These are phyloP conservation scores for Meira nashicola DNA, from an alignment of 1,284 basidiomycete genomes.

Conservation along the genomic window DNA sequence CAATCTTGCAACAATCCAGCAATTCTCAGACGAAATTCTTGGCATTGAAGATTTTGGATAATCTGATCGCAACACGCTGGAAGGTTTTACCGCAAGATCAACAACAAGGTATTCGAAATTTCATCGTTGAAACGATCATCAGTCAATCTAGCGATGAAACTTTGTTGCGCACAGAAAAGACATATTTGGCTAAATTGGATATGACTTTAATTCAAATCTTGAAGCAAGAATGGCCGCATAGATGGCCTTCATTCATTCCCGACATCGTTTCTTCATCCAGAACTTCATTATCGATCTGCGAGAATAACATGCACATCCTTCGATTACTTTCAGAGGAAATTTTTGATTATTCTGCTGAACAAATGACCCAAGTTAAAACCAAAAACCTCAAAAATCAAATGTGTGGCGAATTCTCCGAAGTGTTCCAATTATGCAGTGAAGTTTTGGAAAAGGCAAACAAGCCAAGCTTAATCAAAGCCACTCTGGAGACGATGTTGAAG, in stretches of 20 bases:
- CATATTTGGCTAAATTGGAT: constrained; percentile 94
- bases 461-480: constrained; percentile 88
- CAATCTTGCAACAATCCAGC: constrained; percentile 77
- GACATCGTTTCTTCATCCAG: constrained; percentile 97
- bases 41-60: constrained; percentile 51
- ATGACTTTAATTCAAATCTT: constrained; percentile 93
- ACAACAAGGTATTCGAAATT: constrained; percentile 76
- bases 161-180: constrained; percentile 83
- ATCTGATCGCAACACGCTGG: constrained; percentile 89
- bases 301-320: constrained; percentile 99
- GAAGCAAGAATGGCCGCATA: constrained; percentile 99
- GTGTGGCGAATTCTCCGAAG: constrained; percentile 52
- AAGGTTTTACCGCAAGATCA: constrained; percentile 92
- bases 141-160: constrained; percentile 76
- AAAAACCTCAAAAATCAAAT: constrained; percentile 83
- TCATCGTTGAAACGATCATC: constrained; percentile 88
- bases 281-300: constrained; percentile 90
- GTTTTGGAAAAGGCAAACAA: constrained; percentile 98
- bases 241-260: constrained; percentile 97
- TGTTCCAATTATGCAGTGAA: constrained; percentile 59
- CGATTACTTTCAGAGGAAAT: constrained; percentile 97
- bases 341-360: constrained; percentile 97
- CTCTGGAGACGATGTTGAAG: constrained; percentile 87
- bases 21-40: constrained; percentile 79
- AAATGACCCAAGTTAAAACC: constrained; percentile 97